These are phyloP conservation scores for Pinus albicaulis DNA, from an alignment of 75 land plant species.

Conservation along the genomic window DNA sequence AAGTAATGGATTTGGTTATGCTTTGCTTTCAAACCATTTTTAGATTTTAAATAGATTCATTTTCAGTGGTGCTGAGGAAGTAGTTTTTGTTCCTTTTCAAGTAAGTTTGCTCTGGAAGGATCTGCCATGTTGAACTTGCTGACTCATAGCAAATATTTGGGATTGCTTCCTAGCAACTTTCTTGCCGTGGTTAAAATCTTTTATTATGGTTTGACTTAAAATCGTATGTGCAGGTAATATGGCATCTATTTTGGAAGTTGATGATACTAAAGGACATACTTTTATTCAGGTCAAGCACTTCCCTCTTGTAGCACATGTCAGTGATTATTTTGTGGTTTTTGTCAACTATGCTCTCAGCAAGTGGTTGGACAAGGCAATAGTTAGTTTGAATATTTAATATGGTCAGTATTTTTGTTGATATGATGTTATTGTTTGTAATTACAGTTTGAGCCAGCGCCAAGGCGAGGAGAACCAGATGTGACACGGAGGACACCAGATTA, in stretches of 20 bases:
- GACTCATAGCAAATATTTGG: too few relatives aligned
- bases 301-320: background rate
- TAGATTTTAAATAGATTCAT: too few relatives aligned
- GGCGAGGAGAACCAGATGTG: slow-evolving; percentile 79
- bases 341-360: background rate
- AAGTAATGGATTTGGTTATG: too few relatives aligned
- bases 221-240: slow-evolving; percentile 51
- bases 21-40: too few relatives aligned
- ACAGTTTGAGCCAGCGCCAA: slow-evolving; percentile 81
- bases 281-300: slow-evolving; percentile 75
- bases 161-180: too few relatives aligned
- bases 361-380: background rate
- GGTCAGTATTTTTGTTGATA: slow-evolving; percentile 7
- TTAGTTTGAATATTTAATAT: background rate
- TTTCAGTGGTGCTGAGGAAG: too few relatives aligned
- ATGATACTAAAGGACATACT: slow-evolving; percentile 90
- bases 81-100: too few relatives aligned
- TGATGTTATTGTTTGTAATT: background rate
- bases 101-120: too few relatives aligned
- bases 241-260: slow-evolving; percentile 96
- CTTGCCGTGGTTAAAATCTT: too few relatives aligned
- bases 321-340: background rate
- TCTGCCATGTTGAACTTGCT: too few relatives aligned
- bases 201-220: background rate
- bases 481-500: slow-evolving; percentile 76